These are phyloP conservation scores for bread wheat (Triticum aestivum) DNA, from an alignment of 176 grass and related monocot species.

Conservation along the genomic window IWGSC_CS_RefSeq_v2.1 NC_057812.1:538406662-538407161, in stretches of 20 bases:
- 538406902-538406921: conserved; percentile 7
- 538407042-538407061: neutral
- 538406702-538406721: neutral
- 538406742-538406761: neutral
- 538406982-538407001: neutral
- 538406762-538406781: neutral
- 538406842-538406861: neutral
- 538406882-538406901: neutral
- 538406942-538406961: neutral
- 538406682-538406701: neutral
- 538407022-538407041: neutral
- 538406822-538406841: neutral
- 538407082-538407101: neutral
- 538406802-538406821: neutral
- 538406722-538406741: conserved; percentile 17
- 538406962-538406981: neutral
- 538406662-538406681: too few relatives aligned
- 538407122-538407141: neutral
- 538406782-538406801: neutral
- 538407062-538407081: neutral
- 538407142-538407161: neutral
- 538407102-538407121: neutral
- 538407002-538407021: neutral
- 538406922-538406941: neutral
- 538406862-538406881: neutral